Conservation (phyloP, 805 yeast genomes). For the Monosporozyma servazzii region DNA sequence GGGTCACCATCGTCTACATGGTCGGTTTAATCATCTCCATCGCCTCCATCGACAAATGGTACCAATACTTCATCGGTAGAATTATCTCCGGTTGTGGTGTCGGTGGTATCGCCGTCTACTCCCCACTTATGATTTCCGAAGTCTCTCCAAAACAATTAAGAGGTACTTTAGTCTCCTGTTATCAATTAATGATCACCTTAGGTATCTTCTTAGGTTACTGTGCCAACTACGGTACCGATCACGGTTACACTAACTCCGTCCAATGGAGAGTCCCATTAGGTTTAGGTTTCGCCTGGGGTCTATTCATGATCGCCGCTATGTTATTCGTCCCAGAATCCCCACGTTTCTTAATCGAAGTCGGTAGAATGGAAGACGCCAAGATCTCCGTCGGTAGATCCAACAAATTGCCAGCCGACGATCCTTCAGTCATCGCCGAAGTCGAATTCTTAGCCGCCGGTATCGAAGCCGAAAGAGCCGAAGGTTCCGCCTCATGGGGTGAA, state of each 20-base stretch:
- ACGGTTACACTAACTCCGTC: constrained; percentile 46
- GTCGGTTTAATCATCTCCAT: constrained; percentile 63
- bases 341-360: constrained; percentile 50
- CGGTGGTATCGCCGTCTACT: constrained; percentile 68
- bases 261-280: constrained; percentile 74
- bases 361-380: constrained; percentile 53
- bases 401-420: constrained; percentile 45
- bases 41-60: constrained; percentile 46
- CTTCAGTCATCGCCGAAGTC: constrained; percentile 48
- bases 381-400: constrained; percentile 50
- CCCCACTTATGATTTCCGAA: constrained; percentile 66
- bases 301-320: constrained; percentile 32
- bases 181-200: constrained; percentile 59
- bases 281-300: constrained; percentile 41
- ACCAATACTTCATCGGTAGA: constrained; percentile 63
- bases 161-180: constrained; percentile 63
- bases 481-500: constrained; percentile 58
- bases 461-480: constrained; percentile 50
- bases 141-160: constrained; percentile 61
- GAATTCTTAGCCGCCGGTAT: constrained; percentile 41
- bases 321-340: constrained; percentile 65
- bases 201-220: constrained; percentile 75
- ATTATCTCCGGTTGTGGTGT: constrained; percentile 64
- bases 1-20: constrained; percentile 38
- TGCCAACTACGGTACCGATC: constrained; percentile 57